A percentile compares a stretch with the other conserved stretches of the same genome.
phyloP scores from a whole-genome alignment of 768 basidiomycete genomes.

The Grammothele lineata region DNA sequence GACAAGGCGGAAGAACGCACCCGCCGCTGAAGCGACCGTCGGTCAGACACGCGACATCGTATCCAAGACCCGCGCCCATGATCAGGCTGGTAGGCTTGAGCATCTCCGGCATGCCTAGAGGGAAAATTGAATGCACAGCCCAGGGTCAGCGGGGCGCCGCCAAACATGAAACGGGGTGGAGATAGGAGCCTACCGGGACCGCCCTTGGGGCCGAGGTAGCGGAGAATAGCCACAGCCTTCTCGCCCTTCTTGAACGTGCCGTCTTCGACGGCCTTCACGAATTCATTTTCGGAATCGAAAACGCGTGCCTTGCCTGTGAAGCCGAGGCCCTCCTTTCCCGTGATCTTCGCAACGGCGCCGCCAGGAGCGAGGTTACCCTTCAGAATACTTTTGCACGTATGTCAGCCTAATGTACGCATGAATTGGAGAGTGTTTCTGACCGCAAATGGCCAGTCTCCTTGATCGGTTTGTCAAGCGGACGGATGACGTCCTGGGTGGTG shows the following conservation, averaged over 20 bases:
- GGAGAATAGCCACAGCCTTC: constrained; percentile 92
- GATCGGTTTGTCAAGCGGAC: constrained; percentile 83
- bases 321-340: constrained; percentile 87
- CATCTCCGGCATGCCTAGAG: constrained; percentile 99
- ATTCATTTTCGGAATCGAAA: constrained; percentile 88
- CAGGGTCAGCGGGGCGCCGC: no score
- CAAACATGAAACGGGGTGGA: no score
- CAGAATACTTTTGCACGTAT: constrained; percentile 56
- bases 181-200: constrained; percentile 69
- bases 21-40: constrained; percentile 98
- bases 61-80: constrained; percentile 96
- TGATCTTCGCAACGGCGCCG: constrained; percentile 95
- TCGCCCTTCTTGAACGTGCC: constrained; percentile 90
- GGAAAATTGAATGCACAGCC: neutral
- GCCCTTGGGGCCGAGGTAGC: constrained; percentile 96
- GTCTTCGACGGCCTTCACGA: constrained; percentile 82
- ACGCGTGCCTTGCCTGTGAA: constrained; percentile 91
- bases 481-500: constrained; percentile 75
- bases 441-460: constrained; percentile 88
- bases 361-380: constrained; percentile 91
- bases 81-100: constrained; percentile 96
- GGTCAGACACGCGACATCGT: constrained; percentile 94
- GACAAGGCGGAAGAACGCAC: constrained; percentile 62
- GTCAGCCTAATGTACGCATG: constrained; percentile 1
- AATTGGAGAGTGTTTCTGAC: constrained; percentile 34